Evolutionary conservation across 441 rosid genomes (phyloP), one percentile per base, ranked within the genome.

Genomic region (Corymbia calophylla): DNA sequence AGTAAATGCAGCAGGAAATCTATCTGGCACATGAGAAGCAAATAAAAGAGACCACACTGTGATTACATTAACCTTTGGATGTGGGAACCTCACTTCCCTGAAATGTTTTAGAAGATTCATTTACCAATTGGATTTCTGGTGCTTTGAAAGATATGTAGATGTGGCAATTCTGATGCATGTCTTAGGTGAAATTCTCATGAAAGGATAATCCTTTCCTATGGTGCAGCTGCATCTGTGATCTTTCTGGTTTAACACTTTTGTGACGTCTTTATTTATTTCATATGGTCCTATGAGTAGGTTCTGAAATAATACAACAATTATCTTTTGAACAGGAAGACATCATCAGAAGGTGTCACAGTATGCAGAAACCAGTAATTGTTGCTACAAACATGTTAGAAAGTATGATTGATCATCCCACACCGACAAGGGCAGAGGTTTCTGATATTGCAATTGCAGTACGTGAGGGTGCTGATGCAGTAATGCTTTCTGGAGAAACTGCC

Each of bases 401-500:
- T 92, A 98, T 98, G 99, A 97, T 98, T 90, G 92, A 94, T 90
- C 99, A 97, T 93, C 99, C 99, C 60, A 98, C 99, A 27, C 99
- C 99, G 86, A 98, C 99, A 87, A 96, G 99, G 92, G 99, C 99
- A n/a, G 99, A 98, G 95, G 99, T 98, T 89, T 95, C 99, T 51
- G 99, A 98, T 91, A 97, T 98, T 68, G 98, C 99, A 81, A 96
- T 98, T 91, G 99, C 99, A 86, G 99, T 98, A 54, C 95, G 98
- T 87, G 99, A 97, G 93, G 99, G 99, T 86, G 95, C 99, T 88
- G 99, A 98, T 92, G 98, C 99, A 82, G 90, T 98, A 94, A 98
- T 98, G 99, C 98, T 98, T 87, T 98, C 99, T 88, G 99, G 99
- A 93, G 99, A 98, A 95, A 98, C 99, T 90, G 99, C 99, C 47